A percentile compares a stretch with the other conserved stretches of the same genome.
Evolutionary conservation across 78 protist species (phyloP).

Genomic region (Dictyostelium firmibasis): DNA sequence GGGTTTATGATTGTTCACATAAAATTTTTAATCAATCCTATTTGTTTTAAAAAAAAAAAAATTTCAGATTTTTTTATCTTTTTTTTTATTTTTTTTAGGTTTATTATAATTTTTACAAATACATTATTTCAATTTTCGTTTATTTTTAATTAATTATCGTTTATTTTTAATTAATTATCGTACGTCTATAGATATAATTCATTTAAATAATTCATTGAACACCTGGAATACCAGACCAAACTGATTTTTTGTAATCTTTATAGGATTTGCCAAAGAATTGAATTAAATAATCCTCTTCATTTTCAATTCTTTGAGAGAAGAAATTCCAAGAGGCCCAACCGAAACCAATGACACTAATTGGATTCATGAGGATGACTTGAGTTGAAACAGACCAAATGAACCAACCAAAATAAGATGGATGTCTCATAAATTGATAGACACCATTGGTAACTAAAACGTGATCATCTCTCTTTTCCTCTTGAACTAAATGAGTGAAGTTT

Average conservation of each 20-base stretch:
- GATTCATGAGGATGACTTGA: slow-evolving; percentile 89
- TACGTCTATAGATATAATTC: no score
- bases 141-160: neutral
- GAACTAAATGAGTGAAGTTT: slow-evolving; percentile 86
- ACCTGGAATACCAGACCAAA: slow-evolving; percentile 82
- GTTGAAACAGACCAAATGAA: slow-evolving; percentile 88
- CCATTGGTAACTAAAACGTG: slow-evolving; percentile 86
- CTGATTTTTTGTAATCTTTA: slow-evolving; percentile 28
- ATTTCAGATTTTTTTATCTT: no score
- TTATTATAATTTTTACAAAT: neutral
- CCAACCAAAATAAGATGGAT: slow-evolving; percentile 95
- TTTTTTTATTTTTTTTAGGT: neutral
- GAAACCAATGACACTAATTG: slow-evolving; percentile 80
- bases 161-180: no score
- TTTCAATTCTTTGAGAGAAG: slow-evolving; percentile 85
- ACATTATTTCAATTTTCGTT: neutral
- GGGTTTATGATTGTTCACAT: neutral
- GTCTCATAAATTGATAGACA: slow-evolving; percentile 85
- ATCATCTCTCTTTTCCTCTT: neutral
- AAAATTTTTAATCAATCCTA: neutral
- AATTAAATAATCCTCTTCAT: slow-evolving; percentile 85
- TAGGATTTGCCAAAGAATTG: slow-evolving; percentile 82
- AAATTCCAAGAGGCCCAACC: slow-evolving; percentile 80
- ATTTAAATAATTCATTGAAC: slow-evolving; percentile 54
- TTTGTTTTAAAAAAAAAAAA: no score